Percentiles rank a stretch among this genome's conserved stretches.
Evolutionary conservation across 306 rosid genomes (phyloP).

Genomic region (Acacia confusa): DNA sequence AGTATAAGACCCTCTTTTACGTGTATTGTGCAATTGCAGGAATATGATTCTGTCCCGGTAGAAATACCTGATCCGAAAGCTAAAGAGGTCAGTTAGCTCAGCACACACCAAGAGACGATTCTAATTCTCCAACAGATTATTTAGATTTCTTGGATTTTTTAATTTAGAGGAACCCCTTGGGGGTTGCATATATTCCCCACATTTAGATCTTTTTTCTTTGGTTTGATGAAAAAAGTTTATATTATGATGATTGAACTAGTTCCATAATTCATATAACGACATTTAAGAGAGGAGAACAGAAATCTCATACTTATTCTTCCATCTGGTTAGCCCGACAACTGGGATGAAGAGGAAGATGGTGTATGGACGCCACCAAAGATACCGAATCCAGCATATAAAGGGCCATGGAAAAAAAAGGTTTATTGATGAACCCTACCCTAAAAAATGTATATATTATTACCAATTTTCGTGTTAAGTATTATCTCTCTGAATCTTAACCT

Average conservation of each 20-base stretch:
- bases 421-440: slow-evolving; percentile 14
- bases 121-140: slow-evolving; percentile 2
- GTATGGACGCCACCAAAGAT: slow-evolving; percentile 88
- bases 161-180: not conserved
- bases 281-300: not conserved
- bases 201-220: slow-evolving; percentile 6
- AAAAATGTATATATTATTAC: not conserved
- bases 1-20: slow-evolving; percentile 23
- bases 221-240: slow-evolving; percentile 15
- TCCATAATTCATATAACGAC: slow-evolving; percentile 8
- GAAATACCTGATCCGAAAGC: slow-evolving; percentile 91
- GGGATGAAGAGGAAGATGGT: slow-evolving; percentile 95
- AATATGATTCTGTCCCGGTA: slow-evolving; percentile 81
- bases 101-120: not conserved
- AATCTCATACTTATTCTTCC: slow-evolving; percentile 9
- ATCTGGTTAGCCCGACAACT: slow-evolving; percentile 66
- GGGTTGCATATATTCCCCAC: not conserved
- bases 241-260: slow-evolving; percentile 5
- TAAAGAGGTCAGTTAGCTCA: slow-evolving; percentile 69
- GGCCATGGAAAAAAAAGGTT: slow-evolving; percentile 95
- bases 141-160: slow-evolving; percentile 6
- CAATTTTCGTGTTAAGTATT: slow-evolving; percentile 2
- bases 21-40: slow-evolving; percentile 54
- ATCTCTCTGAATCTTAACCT: slow-evolving; percentile 30
- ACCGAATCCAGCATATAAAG: slow-evolving; percentile 93